Evolutionary conservation across 352 stramenopile genomes (phyloP).

Genomic region (Poterioochromonas sp.): DNA sequence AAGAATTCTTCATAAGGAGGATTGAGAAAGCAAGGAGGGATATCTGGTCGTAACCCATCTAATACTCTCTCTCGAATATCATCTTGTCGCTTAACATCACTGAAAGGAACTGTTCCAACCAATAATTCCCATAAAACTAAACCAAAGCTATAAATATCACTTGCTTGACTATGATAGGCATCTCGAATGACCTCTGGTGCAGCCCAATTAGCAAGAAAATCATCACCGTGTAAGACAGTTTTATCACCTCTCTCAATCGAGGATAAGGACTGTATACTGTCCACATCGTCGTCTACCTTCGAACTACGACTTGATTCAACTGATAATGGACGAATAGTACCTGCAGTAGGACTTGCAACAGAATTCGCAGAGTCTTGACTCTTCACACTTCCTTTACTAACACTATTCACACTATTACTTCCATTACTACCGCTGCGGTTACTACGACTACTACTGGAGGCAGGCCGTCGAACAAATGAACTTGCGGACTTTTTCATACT

Average conservation of each 20-base stretch:
- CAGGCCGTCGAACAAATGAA: too few species aligned
- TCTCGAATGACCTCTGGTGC: slow-evolving; percentile 11
- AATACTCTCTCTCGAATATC: background rate
- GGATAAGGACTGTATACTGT: too few species aligned
- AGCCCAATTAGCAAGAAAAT: slow-evolving; percentile 24
- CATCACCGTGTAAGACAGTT: background rate
- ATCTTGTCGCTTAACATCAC: background rate
- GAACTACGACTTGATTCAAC: too few species aligned
- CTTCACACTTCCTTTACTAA: too few species aligned
- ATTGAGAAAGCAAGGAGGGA: background rate
- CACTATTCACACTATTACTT: too few species aligned
- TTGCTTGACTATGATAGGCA: background rate
- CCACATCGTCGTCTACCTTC: too few species aligned
- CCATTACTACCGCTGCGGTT: too few species aligned
- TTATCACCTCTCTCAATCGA: background rate
- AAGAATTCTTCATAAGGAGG: background rate
- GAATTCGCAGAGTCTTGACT: too few species aligned
- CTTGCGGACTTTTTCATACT: too few species aligned
- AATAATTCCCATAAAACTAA: slow-evolving; percentile 24
- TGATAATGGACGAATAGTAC: too few species aligned
- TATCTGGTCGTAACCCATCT: background rate
- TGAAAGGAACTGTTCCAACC: background rate
- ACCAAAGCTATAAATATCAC: background rate
- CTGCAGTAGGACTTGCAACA: too few species aligned
- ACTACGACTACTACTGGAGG: too few species aligned